Evolutionary conservation across 2,329 filamentous ascomycete genomes (phyloP), one percentile per base, ranked within the genome.

Genomic region (Aspergillus carbonarius): DNA sequence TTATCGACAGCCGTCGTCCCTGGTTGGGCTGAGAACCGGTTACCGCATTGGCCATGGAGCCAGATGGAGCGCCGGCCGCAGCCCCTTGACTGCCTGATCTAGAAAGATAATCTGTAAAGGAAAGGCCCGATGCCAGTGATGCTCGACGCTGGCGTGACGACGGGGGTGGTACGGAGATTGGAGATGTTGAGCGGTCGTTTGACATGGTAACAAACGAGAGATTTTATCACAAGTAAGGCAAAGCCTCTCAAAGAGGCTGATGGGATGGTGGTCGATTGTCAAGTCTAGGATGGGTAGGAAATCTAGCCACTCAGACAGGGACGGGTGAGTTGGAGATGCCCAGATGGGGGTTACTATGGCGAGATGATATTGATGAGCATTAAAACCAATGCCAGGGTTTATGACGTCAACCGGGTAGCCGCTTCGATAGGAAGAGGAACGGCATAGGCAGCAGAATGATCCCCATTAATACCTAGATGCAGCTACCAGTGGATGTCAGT

Each of bases 1-100:
- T 88, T 69, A 92, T 85, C 46, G 90, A 93, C 64, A 92, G 83
- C 48, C 90, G 86, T 60, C 89, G 87, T 59, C 86, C 85, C 82
- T 70, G 72, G 55, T 66, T 72, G 5, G 75, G 59, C 62, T 84
- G 80, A 27, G 81, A 75, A 59, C 78, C 79, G 54, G 80, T 78
- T 76, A 64, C 77, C 70, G 80, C 76, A 60, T 70, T 67, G 55
- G 68, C 58, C 83, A 85, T 88, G 60, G 89, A 79, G 69, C 70
- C 69, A 54, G 74, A 68, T 60, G 57, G 62, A 27, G 59, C 61
- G 30, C 54, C 59, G 17, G 48, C 32, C 27, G 50, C 59, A 54
- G 54, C 57, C 27, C 62, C 61, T 42, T 66, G 63, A 46, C 55
- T 66, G 44, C 64, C 69, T 10, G 70, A 62, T 57, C 66, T 73